Percentiles rank a stretch among this genome's conserved stretches.
These are phyloP conservation scores for Cyanodermella asteris DNA, from an alignment of 2,329 filamentous ascomycete species.

Conservation along the genomic window DNA sequence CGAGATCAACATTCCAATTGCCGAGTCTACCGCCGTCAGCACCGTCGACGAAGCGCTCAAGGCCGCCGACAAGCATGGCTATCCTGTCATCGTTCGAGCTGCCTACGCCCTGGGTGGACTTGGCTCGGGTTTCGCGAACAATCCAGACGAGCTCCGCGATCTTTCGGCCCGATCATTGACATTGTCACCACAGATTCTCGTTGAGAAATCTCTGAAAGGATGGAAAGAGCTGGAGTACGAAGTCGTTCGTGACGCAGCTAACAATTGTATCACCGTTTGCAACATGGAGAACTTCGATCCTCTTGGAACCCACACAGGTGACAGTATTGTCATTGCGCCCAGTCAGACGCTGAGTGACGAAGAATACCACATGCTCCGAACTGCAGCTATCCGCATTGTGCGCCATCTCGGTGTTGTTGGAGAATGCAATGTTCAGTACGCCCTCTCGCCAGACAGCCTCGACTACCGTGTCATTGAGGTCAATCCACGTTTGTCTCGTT, in stretches of 20 bases:
- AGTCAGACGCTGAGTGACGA: conserved; percentile 94
- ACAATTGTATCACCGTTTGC: conserved; percentile 98
- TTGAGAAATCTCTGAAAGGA: conserved; percentile 96
- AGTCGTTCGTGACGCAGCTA: conserved; percentile 85
- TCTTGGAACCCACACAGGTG: conserved; percentile 89
- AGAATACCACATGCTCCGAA: conserved; percentile 98
- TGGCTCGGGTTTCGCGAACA: conserved; percentile 87
- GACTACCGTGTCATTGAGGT: conserved; percentile 99
- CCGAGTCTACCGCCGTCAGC: conserved; percentile 78
- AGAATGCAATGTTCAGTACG: conserved; percentile 98
- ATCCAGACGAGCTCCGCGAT: conserved; percentile 81
- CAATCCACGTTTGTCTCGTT: conserved; percentile 93
- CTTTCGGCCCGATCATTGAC: conserved; percentile 83
- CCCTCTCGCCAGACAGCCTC: conserved; percentile 82
- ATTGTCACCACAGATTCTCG: conserved; percentile 83
- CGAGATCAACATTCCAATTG: conserved; percentile 94
- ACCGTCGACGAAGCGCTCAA: conserved; percentile 82
- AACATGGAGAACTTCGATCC: conserved; percentile 99
- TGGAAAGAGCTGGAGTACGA: conserved; percentile 99
- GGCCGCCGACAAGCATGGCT: conserved; percentile 70
- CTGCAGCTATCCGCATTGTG: conserved; percentile 94
- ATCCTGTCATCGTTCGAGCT: conserved; percentile 93
- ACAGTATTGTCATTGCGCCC: conserved; percentile 94
- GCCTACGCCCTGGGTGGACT: conserved; percentile 92
- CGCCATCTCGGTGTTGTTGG: conserved; percentile 91